Percentiles rank a stretch among this genome's conserved stretches.
Conservation (phyloP, 257 asterid species). For the Lycium barbarum region DNA sequence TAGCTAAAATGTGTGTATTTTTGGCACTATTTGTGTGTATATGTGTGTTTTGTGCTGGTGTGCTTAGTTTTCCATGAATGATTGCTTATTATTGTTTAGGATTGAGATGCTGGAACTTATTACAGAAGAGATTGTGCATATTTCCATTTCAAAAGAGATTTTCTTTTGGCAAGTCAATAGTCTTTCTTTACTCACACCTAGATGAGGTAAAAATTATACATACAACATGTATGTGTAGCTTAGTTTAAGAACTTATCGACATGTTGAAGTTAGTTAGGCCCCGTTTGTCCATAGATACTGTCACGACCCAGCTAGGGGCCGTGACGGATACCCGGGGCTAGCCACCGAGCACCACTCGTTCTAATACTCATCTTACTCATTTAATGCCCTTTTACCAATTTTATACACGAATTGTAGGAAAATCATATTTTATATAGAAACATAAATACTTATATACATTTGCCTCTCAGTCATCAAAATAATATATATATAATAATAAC, state of each 20-base stretch:
- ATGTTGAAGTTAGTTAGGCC: conserved; percentile 6
- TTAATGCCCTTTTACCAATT: too few species aligned
- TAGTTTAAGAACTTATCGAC: not conserved
- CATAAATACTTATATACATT: too few species aligned
- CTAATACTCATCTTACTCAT: too few species aligned
- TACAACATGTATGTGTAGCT: not conserved
- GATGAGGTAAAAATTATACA: not conserved
- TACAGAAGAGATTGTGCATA: not conserved
- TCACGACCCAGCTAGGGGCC: too few species aligned
- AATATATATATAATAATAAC: too few species aligned
- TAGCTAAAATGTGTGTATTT: not conserved
- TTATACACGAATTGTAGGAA: too few species aligned
- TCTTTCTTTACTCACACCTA: not conserved
- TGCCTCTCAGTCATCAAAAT: too few species aligned
- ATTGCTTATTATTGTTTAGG: not conserved
- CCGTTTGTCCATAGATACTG: too few species aligned
- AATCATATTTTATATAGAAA: too few species aligned
- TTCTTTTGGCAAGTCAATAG: not conserved
- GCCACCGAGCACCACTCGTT: too few species aligned
- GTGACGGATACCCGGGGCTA: too few species aligned
- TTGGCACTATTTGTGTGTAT: not conserved
- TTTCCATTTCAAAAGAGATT: not conserved
- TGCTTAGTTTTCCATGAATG: not conserved
- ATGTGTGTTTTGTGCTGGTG: not conserved
- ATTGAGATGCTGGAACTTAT: not conserved